Conservation (phyloP, 2,329 filamentous ascomycete species). For the Fusarium kyushuense region DNA sequence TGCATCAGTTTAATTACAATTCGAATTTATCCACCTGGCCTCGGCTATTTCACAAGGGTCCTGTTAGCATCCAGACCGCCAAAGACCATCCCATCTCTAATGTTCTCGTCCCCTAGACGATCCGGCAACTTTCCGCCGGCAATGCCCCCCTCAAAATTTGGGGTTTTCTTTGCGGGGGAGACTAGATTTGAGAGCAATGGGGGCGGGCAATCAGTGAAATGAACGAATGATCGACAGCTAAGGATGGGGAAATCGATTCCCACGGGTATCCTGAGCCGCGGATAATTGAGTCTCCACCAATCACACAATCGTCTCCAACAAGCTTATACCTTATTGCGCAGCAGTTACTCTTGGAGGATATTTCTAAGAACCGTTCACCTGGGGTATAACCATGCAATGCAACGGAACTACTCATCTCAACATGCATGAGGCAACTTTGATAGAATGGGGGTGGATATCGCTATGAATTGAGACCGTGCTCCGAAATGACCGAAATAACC, state of each 20-base stretch:
- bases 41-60: not conserved
- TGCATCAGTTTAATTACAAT: not conserved
- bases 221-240: slow-evolving; percentile 30
- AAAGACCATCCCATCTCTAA: not conserved
- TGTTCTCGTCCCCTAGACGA: not conserved
- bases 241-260: slow-evolving; percentile 39
- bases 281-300: slow-evolving; percentile 22
- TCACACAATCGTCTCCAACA: not conserved
- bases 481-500: slow-evolving; percentile 16
- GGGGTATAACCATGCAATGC: not conserved
- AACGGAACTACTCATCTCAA: not conserved
- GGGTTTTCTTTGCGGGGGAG: slow-evolving; percentile 33
- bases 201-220: slow-evolving; percentile 26
- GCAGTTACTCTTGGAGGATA: not conserved
- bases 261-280: slow-evolving; percentile 40
- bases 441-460: slow-evolving; percentile 9
- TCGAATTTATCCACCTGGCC: not conserved
- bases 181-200: slow-evolving; percentile 12
- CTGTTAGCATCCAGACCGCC: slow-evolving; percentile 5
- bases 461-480: slow-evolving; percentile 10
- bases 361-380: not conserved
- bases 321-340: slow-evolving; percentile 16
- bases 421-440: not conserved
- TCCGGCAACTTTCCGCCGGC: slow-evolving; percentile 14
- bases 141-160: slow-evolving; percentile 5